Conservation (phyloP, 805 yeast species). For the Candida koratica region DNA sequence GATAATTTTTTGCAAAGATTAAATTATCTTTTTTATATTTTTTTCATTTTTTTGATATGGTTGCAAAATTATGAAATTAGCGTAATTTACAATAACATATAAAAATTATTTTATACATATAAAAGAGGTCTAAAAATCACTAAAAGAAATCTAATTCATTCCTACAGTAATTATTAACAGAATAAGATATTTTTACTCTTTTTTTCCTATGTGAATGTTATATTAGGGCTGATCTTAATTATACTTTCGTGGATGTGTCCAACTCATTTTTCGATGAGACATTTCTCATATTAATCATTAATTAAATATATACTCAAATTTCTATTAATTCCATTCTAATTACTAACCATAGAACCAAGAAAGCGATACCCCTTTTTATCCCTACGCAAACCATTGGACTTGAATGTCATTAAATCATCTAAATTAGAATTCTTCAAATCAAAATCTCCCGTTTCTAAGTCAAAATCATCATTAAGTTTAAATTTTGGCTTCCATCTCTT, state of each 20-base stretch:
- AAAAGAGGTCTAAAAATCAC: conserved; percentile 1
- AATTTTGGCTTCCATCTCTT: conserved; percentile 55
- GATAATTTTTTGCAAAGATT: too few species aligned
- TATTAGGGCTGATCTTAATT: too few species aligned
- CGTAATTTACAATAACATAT: conserved; percentile 2
- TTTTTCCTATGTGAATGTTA: neutral
- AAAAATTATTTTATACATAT: neutral
- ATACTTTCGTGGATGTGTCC: too few species aligned
- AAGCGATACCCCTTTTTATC: conserved; percentile 5
- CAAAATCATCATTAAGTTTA: conserved; percentile 19
- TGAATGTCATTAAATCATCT: conserved; percentile 21
- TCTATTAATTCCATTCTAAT: too few species aligned
- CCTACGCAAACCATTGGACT: conserved; percentile 1
- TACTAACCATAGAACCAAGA: too few species aligned
- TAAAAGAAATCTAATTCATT: neutral
- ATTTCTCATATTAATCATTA: neutral
- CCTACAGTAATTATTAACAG: neutral
- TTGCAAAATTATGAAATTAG: conserved; percentile 2
- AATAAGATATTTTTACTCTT: neutral
- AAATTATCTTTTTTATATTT: conserved; percentile 2
- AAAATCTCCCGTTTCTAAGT: conserved; percentile 23
- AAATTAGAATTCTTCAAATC: conserved; percentile 23
- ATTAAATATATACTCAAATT: neutral
- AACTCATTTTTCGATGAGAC: too few species aligned
- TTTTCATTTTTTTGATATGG: conserved; percentile 1